These are phyloP conservation scores for Litchi chinensis DNA, from an alignment of 345 rosid genomes.

Conservation along the genomic window DNA sequence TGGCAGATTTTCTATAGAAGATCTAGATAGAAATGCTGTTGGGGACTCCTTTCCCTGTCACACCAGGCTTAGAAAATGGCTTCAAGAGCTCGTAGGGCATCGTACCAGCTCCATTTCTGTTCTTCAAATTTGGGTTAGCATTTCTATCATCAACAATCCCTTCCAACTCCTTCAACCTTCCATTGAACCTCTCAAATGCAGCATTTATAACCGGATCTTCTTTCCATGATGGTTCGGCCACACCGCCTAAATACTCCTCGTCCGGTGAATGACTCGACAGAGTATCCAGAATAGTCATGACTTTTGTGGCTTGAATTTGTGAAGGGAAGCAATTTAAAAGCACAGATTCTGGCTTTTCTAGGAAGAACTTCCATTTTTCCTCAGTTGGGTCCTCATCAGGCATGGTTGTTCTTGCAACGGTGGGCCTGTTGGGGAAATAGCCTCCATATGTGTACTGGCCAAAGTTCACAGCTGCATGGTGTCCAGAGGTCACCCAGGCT, in stretches of 20 bases:
- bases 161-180: conserved; percentile 39
- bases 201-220: conserved; percentile 27
- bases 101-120: conserved; percentile 44
- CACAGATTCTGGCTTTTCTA: conserved; percentile 34
- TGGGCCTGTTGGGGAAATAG: conserved; percentile 51
- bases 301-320: conserved; percentile 46
- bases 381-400: conserved; percentile 42
- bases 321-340: conserved; percentile 47
- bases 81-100: conserved; percentile 46
- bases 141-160: conserved; percentile 41
- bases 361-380: conserved; percentile 35
- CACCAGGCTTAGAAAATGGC: conserved; percentile 43
- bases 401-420: conserved; percentile 43
- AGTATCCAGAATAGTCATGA: conserved; percentile 43
- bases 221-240: conserved; percentile 33
- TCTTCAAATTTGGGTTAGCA: conserved; percentile 23
- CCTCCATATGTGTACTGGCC: conserved; percentile 53
- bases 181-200: conserved; percentile 37
- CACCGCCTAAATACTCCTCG: conserved; percentile 50
- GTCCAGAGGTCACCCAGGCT: conserved; percentile 46
- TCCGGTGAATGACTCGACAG: conserved; percentile 48
- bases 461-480: conserved; percentile 58
- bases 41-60: conserved; percentile 50
- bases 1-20: background rate
- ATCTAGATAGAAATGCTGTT: conserved; percentile 9